Evolutionary conservation across 257 asterid genomes (phyloP), one percentile per base, ranked within the genome.

Genomic region (Handroanthus guayacan): DNA sequence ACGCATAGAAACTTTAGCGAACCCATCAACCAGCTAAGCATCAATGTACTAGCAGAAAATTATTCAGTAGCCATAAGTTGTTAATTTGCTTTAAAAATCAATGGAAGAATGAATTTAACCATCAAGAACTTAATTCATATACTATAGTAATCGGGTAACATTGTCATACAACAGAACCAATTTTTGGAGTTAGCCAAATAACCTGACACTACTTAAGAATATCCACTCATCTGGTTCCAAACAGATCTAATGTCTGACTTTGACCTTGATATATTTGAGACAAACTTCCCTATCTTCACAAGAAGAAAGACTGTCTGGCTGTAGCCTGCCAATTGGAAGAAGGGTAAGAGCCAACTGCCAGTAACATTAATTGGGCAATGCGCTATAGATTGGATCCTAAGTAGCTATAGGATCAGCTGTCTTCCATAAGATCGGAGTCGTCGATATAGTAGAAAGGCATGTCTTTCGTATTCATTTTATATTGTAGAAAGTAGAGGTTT

Each of bases 1-100:
- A 71, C 70, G 75, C 52, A 62, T 13, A 71, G 55, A 55, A 72
- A 63, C 63, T 51, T 75, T 39, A 56, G 72, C 55, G 75, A 74
- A 54, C 58, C 60, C 10, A 61, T 37, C 13, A 36, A 52, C 17
- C 17, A 45, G 43, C n/a, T 11, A 34, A 14, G 50, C 17, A 69
- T 9, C 67, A 68, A 65, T 65, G 64, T 61, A 58, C 56, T 66
- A 9, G 36, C 41, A 76, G 37, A 18, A 67, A 31, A 67, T 16
- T 18, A 50, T 60, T 52, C 37, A 41, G 39, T 39, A 55, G 54
- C 25, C 7, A 5, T 11, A 61, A 63, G 57, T n/a, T 38, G 41
- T 43, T 38, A 51, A 56, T 55, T 18, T 72, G 41, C 37, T 76
- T 3, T 48, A 56, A 48, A 57, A 68, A 80, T 56, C 43, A 52